phyloP scores from a whole-genome alignment of 2,329 filamentous ascomycete genomes.

The Septoria petroselini region DNA sequence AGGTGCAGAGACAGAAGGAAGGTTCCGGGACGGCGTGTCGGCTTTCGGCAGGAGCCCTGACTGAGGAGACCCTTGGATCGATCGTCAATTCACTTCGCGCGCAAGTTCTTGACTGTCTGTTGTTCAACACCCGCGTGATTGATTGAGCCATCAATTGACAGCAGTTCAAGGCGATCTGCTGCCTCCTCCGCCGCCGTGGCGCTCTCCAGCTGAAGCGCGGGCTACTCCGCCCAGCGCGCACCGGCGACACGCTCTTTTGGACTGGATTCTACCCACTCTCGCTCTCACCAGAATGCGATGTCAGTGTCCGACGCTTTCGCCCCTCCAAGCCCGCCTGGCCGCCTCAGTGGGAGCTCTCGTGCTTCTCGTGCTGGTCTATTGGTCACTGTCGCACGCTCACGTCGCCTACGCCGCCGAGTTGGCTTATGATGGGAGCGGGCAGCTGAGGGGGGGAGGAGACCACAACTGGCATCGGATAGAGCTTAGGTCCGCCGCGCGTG shows the following conservation, averaged over 20 bases:
- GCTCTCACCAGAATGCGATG: conserved; percentile 27
- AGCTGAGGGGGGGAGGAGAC: conserved; percentile 43
- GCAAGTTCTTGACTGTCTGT: no score
- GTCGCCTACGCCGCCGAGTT: conserved; percentile 63
- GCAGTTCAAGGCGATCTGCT: no score
- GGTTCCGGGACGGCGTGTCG: not conserved
- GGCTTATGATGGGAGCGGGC: conserved; percentile 31
- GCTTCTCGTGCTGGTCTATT: conserved; percentile 59
- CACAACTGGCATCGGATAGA: conserved; percentile 50
- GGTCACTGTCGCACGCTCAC: conserved; percentile 57
- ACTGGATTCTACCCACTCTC: no score
- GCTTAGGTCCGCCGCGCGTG: conserved; percentile 32
- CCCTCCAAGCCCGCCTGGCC: conserved; percentile 68
- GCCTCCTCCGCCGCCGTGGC: no score
- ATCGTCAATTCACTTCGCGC: no score
- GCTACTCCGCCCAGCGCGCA: no score
- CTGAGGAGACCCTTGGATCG: not conserved
- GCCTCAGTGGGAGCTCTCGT: conserved; percentile 62
- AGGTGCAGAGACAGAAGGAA: no score
- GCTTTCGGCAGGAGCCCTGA: not conserved
- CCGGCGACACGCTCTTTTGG: not conserved
- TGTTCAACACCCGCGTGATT: no score
- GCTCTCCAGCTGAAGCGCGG: no score
- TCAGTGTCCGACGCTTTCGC: conserved; percentile 56
- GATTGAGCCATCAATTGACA: no score